A percentile compares a stretch with the other conserved stretches of the same genome.
These are phyloP conservation scores for Aspergillus sp. DNA, from an alignment of 2,329 filamentous ascomycete species.

Conservation along the genomic window DNA sequence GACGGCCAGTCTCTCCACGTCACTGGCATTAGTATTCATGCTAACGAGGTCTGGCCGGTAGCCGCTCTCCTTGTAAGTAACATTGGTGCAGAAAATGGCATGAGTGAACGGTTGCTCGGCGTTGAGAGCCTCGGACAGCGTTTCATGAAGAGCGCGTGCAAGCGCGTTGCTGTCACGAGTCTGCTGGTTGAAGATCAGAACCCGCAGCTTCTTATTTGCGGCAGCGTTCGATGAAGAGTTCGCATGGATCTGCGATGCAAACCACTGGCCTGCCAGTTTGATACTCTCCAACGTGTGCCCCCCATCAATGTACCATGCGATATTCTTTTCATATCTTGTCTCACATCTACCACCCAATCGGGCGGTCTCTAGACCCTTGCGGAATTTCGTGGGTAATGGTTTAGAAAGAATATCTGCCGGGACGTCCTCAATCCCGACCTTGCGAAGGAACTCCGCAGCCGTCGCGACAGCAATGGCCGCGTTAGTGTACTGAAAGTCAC, in stretches of 20 bases:
- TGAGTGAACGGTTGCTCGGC: conserved; percentile 59
- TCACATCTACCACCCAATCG: conserved; percentile 77
- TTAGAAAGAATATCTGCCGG: conserved; percentile 37
- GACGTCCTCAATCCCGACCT: conserved; percentile 32
- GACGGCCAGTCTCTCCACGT: conserved; percentile 60
- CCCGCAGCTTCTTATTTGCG: conserved; percentile 44
- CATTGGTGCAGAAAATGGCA: conserved; percentile 80
- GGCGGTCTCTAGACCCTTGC: conserved; percentile 63
- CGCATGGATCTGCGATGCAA: conserved; percentile 52
- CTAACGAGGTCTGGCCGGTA: conserved; percentile 63
- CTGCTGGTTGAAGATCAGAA: conserved; percentile 90
- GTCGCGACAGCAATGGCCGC: conserved; percentile 58
- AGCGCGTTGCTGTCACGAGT: conserved; percentile 71
- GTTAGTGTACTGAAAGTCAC: conserved; percentile 62
- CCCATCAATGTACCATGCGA: conserved; percentile 80
- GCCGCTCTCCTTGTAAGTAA: conserved; percentile 59
- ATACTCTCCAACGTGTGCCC: conserved; percentile 87
- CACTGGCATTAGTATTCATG: conserved; percentile 57
- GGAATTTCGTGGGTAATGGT: conserved; percentile 59
- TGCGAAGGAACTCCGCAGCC: conserved; percentile 39
- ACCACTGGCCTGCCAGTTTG: conserved; percentile 73
- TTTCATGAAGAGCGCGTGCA: conserved; percentile 60
- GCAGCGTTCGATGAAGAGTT: conserved; percentile 30
- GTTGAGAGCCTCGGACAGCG: conserved; percentile 45
- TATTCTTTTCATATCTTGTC: conserved; percentile 53